phyloP scores from a whole-genome alignment of 352 stramenopile species.

The Aphanomyces cochlioides region DNA sequence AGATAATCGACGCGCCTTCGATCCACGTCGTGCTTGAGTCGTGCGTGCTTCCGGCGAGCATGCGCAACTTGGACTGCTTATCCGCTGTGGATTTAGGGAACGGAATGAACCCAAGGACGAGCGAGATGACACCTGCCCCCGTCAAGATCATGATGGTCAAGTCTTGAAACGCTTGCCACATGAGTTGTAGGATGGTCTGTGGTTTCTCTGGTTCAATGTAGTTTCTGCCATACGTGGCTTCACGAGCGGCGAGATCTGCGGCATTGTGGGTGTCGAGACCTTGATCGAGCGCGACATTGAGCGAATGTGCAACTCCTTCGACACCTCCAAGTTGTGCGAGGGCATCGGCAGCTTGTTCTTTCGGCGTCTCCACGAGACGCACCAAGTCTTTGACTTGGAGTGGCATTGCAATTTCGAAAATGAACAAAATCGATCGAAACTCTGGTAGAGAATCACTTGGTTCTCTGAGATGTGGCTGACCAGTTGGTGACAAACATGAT shows the following conservation, averaged over 20 bases:
- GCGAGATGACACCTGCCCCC: conserved; percentile 47
- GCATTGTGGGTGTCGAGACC: conserved; percentile 53
- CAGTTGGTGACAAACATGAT: too few species aligned
- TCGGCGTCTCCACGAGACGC: conserved; percentile 56
- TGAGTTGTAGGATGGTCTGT: conserved; percentile 62
- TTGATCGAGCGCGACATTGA: conserved; percentile 48
- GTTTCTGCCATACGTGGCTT: conserved; percentile 59
- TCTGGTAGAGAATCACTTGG: too few species aligned
- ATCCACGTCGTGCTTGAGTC: conserved; percentile 62
- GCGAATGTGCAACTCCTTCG: conserved; percentile 45
- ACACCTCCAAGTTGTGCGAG: conserved; percentile 52
- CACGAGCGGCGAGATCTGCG: conserved; percentile 44
- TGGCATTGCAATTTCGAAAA: neutral
- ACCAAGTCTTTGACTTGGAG: conserved; percentile 53
- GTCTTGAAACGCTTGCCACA: conserved; percentile 79
- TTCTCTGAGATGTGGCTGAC: too few species aligned
- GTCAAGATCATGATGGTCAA: conserved; percentile 69
- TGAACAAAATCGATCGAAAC: neutral
- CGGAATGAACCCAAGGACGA: conserved; percentile 42
- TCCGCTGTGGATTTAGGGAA: neutral
- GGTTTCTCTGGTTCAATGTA: conserved; percentile 51
- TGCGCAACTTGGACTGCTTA: too few species aligned
- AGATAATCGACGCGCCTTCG: conserved; percentile 80
- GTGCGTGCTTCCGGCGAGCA: conserved; percentile 71
- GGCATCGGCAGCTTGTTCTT: conserved; percentile 51